Evolutionary conservation across 306 rosid genomes (phyloP), one percentile per base, ranked within the genome.

Genomic region (Sechiopsis laciniata): DNA sequence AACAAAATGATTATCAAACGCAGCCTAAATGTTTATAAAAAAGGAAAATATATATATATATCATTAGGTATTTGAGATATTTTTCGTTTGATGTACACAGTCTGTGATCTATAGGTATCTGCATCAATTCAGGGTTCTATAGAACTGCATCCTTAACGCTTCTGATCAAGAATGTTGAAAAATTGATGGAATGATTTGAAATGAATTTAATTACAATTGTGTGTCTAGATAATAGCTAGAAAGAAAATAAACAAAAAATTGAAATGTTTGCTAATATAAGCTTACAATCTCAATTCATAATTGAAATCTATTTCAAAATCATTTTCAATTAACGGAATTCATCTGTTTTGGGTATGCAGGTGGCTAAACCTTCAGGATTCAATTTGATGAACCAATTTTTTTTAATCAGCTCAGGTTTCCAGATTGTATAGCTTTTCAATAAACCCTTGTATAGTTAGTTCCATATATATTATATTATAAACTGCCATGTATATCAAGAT

Each of bases 361-460:
- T 66, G 52, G 35, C 10, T 21, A 64, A 15, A 42, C 48, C 71
- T 40, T 1, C 29, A 62, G 69, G 69, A 32, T 62, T 62, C 22
- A n/a, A 12, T 61, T 32, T 35, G 50, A 62, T 64, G 52, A 64
- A 35, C 14, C 2, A 1, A n/a, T 64, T 64, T 1, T 35, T 37
- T 45, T 19, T 37, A 46, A 20, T 67, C 19, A 67, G 72, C 32
- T 67, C 72, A 45, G 17, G 54, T 67, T 46, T 42, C 17, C 6
- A 14, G 55, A 46, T 19, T 67, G 72, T 66, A 66, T 46, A 67
- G 72, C 55, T 26, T 20, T 67, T 67, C 7, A 12, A 20, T 24
- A 20, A 45, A 12, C 19, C 37, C 17, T 67, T 67, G 54, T 67
- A 46, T 46, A 12, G 72, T 19, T 67, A 13, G 37, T 67, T 67